Percentiles rank a stretch among this genome's conserved stretches.
Conservation (phyloP, 306 rosid species). For the Cyamopsis tetragonoloba region DNA sequence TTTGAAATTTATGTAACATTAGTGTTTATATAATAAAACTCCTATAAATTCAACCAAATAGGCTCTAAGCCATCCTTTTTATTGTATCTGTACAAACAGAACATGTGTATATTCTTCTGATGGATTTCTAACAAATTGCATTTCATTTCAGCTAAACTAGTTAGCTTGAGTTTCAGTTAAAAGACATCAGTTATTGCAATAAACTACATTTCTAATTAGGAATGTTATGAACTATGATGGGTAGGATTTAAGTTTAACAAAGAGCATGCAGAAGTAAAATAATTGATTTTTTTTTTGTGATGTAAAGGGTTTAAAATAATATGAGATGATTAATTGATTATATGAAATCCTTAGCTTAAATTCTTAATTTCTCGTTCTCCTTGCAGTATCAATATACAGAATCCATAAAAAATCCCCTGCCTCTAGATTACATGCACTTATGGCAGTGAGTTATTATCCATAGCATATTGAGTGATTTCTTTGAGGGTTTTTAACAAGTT, state of each 20-base stretch:
- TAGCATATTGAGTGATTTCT: background rate
- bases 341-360: background rate
- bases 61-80: background rate
- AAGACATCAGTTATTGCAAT: background rate
- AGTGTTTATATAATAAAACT: too few species aligned
- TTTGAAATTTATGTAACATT: too few species aligned
- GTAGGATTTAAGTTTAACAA: background rate
- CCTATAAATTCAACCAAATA: too few species aligned
- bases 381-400: background rate
- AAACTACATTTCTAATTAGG: background rate
- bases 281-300: background rate
- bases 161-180: background rate
- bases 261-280: background rate
- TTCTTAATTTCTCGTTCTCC: background rate
- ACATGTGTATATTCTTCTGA: constrained; percentile 8
- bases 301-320: background rate
- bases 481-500: background rate
- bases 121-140: background rate
- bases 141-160: background rate
- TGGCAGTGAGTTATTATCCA: too few species aligned
- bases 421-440: background rate
- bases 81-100: background rate
- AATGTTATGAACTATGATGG: background rate
- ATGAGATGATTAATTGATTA: background rate
- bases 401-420: background rate